Evolutionary conservation across 1,284 basidiomycete species (phyloP), one percentile per base, ranked within the genome.

Genomic region (Veloboletus limbatus): DNA sequence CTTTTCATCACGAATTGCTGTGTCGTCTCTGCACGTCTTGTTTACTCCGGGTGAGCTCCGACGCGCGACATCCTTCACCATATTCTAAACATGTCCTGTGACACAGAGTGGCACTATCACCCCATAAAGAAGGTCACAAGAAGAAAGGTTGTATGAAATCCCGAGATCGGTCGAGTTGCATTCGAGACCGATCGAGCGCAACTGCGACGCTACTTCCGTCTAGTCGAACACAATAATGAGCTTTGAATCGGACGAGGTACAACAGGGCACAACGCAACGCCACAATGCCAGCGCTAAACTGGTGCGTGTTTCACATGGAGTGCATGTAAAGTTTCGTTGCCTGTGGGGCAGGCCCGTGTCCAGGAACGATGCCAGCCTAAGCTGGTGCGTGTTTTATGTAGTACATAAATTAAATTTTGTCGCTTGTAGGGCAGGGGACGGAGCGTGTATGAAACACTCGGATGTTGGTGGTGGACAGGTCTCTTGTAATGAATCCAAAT

Each of bases 151-250:
- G 20, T 20, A 25, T n/a, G 10, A 10, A 21, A 40, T 31, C 25
- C 31, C 37, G 37, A 41, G 24, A 45, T 37, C 13, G 26, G 17
- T 28, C 43, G 36, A 26, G 21, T 27, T 26, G 16, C 22, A 27
- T 18, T 13, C n/a, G 37, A 18, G 16, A 20, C 17, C 3, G n/a
- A 14, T 38, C 17, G 26, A 35, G 24, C 39, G 17, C 39, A 36
- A 36, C 21, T 46, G 40, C 45, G 45, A 46, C 17, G 14, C 13
- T 16, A 43, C 33, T 39, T 46, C 40, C 17, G 20, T 33, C 17
- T 32, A 9, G 11, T 41, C 30, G 13, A 41, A 14, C 32, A 6
- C 17, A 18, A 4, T 38, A 18, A 20, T 18, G n/a, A 26, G 10
- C 16, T 4, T 9, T 10, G 24, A 16, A 37, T 25, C 16, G 22